Base-by-base conservation (phyloP, 768 basidiomycete genomes). In the Xerocomellus intermedius region DNA sequence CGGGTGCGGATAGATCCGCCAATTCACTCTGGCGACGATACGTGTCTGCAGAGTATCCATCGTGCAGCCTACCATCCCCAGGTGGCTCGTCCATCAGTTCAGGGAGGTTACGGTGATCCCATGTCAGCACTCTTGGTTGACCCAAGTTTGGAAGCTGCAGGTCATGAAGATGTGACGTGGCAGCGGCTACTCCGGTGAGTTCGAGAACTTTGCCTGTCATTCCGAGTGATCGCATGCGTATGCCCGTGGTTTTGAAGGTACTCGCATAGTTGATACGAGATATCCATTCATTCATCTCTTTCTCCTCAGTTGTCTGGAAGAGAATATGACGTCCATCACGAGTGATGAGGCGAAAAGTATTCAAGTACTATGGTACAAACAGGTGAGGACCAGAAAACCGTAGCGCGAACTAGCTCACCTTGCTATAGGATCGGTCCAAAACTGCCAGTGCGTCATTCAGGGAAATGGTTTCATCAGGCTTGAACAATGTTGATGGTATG, bases 181-280 rank as follows among this genome's bases (percentile, higher is more conserved):
- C 92, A 21, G 93, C 92, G 24, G 92, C 93, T 12, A 89, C 82
- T 22, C 91, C 92, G 4, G 91, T 89, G 38, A 91, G 78, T 57
- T 88, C 82, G 30, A 90, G 82, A 61, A 87, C 89, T 62, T 78
- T 80, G 44, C 79, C 77, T 19, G 86, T 82, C 79, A 93, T 83
- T 17, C 81, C 83, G 13, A 80, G 72, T 0, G 89, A 79, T 21
- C 94, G 83, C 83, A 97, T 93, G 42, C 83, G 79, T 36, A 98
- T 77, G 10, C 88, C 88, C 16, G 85, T 80, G 2, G 91, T 85
- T 73, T 88, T 94, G 82, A 97, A 98, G 6, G 91, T 79, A 55
- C 92, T 88, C 3, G 94, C 94, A 67, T 97, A 98, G 72, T 99
- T 99, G 66, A 98, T 93, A 32, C 80, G 78, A 14, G 87, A 80